These are phyloP conservation scores for Pseudohalonectria lignicola DNA, from an alignment of 2,329 filamentous ascomycete species.

Conservation along the genomic window DNA sequence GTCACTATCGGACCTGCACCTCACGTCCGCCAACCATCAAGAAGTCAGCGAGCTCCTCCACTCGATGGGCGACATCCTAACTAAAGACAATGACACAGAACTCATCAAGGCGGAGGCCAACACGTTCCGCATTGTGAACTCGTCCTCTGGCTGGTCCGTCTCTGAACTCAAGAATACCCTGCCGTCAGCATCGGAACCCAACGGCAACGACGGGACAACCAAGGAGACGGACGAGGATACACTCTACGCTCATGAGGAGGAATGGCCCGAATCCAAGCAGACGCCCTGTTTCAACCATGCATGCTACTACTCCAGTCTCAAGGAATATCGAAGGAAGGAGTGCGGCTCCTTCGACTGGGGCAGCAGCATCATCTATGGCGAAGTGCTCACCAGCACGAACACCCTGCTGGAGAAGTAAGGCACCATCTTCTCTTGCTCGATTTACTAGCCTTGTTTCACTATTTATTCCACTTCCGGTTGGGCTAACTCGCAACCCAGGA, in stretches of 20 bases:
- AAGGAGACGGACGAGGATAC: constrained; percentile 35
- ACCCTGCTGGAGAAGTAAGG: constrained; percentile 78
- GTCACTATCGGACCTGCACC: constrained; percentile 68
- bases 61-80: constrained; percentile 56
- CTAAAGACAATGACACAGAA: constrained; percentile 53
- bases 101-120: constrained; percentile 75
- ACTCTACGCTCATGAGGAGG: constrained; percentile 60
- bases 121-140: constrained; percentile 59
- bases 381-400: constrained; percentile 89
- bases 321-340: constrained; percentile 49
- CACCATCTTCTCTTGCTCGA: no score
- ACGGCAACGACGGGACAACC: constrained; percentile 50
- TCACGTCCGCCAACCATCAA: constrained; percentile 57
- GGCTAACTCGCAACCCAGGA: constrained; percentile 33
- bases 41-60: constrained; percentile 59
- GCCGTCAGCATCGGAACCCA: no score
- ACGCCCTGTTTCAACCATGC: constrained; percentile 84
- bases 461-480: no score
- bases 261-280: constrained; percentile 56
- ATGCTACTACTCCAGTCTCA: constrained; percentile 63
- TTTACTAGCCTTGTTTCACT: background rate
- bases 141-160: background rate
- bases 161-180: constrained; percentile 29
- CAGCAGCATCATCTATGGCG: constrained; percentile 69
- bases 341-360: constrained; percentile 59